Evolutionary conservation across 1,139 yeast species (phyloP), one percentile per base, ranked within the genome.

Genomic region (Magnusiomyces sp.): DNA sequence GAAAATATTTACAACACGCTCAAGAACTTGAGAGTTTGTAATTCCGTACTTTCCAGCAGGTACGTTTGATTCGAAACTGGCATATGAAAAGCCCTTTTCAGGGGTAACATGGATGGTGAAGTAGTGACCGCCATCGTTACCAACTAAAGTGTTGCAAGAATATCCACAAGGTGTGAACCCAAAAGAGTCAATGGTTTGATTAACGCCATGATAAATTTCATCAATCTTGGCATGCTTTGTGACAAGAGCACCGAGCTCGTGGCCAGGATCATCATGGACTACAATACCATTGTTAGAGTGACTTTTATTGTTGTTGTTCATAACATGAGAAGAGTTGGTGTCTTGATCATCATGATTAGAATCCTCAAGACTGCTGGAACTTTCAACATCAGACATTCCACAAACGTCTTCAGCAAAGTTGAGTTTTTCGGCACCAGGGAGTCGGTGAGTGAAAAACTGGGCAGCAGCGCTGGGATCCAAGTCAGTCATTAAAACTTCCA

Each of bases 91-190:
- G 32, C 92, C 95, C 17, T 74, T 67, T 66, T 92, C 97, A 0
- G 98, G 98, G 0, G 98, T 92, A 40, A 92, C 86, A 66, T 92
- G 98, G 55, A 90, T 74, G 16, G 97, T 92, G 64, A 87, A 89
- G 70, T 90, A 92, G 64, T 77, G 77, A 44, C 71, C 69, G 45
- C 70, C 72, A 50, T 77, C 71, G n/a, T 33, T 39, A 13, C 46
- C 46, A 48, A 85, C 68, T 45, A 88, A 71, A 29, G 94, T 83
- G 67, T 92, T 92, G 47, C 96, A 86, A 2, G 96, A 87, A 64
- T 80, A 92, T 14, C 98, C 98, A 68, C 97, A 92, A 1, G 98
- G 98, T n/a, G 86, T 73, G 66, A 92, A 92, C 32, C 95, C 83
- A 69, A 89, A 92, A 4, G 96, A 87, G 70, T 90, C 97, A 61